Percentiles rank a stretch among this genome's conserved stretches.
Evolutionary conservation across 2,329 filamentous ascomycete species (phyloP).

Genomic region (Epichloe hybrida): DNA sequence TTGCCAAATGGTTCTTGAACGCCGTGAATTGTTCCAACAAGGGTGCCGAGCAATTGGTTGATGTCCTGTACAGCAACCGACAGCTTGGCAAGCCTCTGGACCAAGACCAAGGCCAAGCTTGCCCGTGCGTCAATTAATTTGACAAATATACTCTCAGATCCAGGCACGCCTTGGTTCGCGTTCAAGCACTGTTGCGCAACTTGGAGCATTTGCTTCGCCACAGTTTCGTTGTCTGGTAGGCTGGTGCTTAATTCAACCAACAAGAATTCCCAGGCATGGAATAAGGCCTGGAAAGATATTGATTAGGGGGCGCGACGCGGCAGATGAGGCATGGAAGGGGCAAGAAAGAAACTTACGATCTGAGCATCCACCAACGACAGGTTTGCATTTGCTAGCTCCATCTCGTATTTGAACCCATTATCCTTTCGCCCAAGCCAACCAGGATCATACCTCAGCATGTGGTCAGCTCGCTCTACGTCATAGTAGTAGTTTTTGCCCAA

Average conservation of each 20-base stretch:
- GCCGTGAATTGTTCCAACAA: conserved; percentile 38
- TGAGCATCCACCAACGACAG: conserved; percentile 86
- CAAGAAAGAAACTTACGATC: conserved; percentile 43
- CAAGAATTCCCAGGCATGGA: conserved; percentile 81
- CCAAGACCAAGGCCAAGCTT: conserved; percentile 67
- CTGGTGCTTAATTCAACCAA: conserved; percentile 67
- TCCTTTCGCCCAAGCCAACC: conserved; percentile 59
- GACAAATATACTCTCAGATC: conserved; percentile 70
- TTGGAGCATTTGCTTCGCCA: conserved; percentile 58
- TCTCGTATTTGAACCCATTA: conserved; percentile 68
- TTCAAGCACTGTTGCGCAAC: conserved; percentile 66
- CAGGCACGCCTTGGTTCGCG: conserved; percentile 59
- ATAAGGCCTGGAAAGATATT: conserved; percentile 45
- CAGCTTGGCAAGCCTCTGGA: conserved; percentile 62
- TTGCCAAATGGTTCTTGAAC: conserved; percentile 40
- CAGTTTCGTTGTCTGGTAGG: conserved; percentile 34
- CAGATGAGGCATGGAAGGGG: too few relatives aligned
- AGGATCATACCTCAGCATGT: conserved; percentile 62
- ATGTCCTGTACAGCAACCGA: conserved; percentile 36
- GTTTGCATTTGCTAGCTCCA: conserved; percentile 79
- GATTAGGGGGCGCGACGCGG: background rate
- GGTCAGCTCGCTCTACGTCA: conserved; percentile 59
- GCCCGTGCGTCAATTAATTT: conserved; percentile 63
- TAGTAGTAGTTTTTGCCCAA: conserved; percentile 77
- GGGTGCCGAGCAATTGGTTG: conserved; percentile 34